Conservation (phyloP, 352 stramenopile species). For the Aphanomyces euteiches region DNA sequence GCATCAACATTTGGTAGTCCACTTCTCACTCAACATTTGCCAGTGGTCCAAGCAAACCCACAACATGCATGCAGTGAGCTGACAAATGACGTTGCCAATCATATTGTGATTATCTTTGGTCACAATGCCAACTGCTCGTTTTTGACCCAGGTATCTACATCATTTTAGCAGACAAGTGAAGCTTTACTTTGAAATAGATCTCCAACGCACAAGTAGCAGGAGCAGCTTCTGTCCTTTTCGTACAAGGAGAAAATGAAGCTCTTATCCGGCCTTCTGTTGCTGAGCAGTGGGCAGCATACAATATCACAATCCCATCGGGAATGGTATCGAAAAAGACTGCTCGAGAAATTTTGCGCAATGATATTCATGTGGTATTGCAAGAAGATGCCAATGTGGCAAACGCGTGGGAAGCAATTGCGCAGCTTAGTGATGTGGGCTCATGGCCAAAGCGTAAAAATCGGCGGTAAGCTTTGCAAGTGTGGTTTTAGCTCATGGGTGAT, state of each 20-base stretch:
- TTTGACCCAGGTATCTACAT: conserved; percentile 35
- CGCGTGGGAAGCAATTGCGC: conserved; percentile 46
- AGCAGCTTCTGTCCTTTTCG: conserved; percentile 40
- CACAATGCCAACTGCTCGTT: conserved; percentile 40
- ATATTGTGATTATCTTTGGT: conserved; percentile 19
- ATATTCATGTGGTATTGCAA: conserved; percentile 35
- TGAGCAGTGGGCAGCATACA: conserved; percentile 61
- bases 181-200: conserved; percentile 28
- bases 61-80: conserved; percentile 35
- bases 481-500: not conserved
- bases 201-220: conserved; percentile 45
- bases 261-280: conserved; percentile 40
- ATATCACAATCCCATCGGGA: conserved; percentile 55
- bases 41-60: conserved; percentile 32
- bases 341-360: conserved; percentile 30
- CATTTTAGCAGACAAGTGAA: conserved; percentile 35
- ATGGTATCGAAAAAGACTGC: conserved; percentile 42
- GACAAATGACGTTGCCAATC: conserved; percentile 30
- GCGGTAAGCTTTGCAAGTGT: conserved; percentile 20
- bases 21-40: conserved; percentile 33
- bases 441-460: conserved; percentile 52
- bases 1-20: conserved; percentile 50
- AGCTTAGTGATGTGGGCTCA: conserved; percentile 35
- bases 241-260: conserved; percentile 33
- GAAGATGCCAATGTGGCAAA: conserved; percentile 46